A percentile compares a stretch with the other conserved stretches of the same genome.
phyloP scores from a whole-genome alignment of 768 basidiomycete genomes.

The Collybiopsis confluens region DNA sequence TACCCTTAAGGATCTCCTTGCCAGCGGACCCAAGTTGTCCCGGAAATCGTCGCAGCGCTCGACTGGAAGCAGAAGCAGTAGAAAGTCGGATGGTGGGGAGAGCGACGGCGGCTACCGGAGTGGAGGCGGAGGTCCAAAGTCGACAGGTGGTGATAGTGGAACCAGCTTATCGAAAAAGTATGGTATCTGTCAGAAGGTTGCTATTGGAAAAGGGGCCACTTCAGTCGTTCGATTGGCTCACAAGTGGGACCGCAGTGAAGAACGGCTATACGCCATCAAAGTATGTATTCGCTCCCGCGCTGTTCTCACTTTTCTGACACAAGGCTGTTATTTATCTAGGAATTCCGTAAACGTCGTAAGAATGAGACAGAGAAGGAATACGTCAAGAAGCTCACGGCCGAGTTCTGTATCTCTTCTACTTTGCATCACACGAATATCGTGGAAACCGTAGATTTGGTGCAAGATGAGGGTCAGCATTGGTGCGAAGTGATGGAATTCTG shows the following conservation, averaged over 20 bases:
- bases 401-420: conserved; percentile 98
- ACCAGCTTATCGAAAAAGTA: conserved; percentile 81
- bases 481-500: conserved; percentile 99
- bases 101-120: conserved; percentile 9
- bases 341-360: conserved; percentile 97
- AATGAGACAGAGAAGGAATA: conserved; percentile 99
- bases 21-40: conserved; percentile 67
- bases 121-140: conserved; percentile 39
- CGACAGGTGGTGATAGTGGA: conserved; percentile 47
- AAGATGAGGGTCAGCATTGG: conserved; percentile 95
- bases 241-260: conserved; percentile 96
- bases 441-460: conserved; percentile 98
- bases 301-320: conserved; percentile 3
- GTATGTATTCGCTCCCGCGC: conserved; percentile 40
- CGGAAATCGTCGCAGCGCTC: conserved; percentile 72
- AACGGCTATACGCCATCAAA: conserved; percentile 98
- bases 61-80: conserved; percentile 22
- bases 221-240: conserved; percentile 94
- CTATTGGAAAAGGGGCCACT: conserved; percentile 98
- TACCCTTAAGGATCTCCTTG: conserved; percentile 77
- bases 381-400: conserved; percentile 98
- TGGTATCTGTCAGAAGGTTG: conserved; percentile 93
- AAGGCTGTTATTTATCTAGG: conserved; percentile 47
- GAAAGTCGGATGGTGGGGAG: conserved; percentile 9
- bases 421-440: conserved; percentile 92